Evolutionary conservation across 768 basidiomycete genomes (phyloP), one percentile per base, ranked within the genome.

Genomic region (Scleroderma citrinum): DNA sequence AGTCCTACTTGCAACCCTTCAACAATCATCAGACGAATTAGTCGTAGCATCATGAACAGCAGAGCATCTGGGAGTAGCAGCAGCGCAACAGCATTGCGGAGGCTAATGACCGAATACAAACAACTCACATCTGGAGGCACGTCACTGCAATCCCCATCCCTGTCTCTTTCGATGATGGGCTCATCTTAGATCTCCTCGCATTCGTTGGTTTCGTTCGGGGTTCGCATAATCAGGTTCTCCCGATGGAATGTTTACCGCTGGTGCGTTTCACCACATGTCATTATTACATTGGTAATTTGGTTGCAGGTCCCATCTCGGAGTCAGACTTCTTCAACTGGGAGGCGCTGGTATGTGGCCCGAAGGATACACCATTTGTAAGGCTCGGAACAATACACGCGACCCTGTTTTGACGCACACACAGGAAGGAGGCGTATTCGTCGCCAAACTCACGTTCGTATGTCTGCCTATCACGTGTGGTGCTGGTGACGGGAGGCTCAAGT

Each of bases 261-360:
- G 86, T 78, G 54, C 50, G 65, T 47, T 34, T 36, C 16, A 42
- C 36, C 51, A 52, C 44, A 42, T 49, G 20, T n/a, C 20, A 41
- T n/a, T 19, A 26, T 40, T 16, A 36, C 20, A 23, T n/a, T 14
- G 16, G 24, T 19, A 45, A 46, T 24, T 21, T 29, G 20, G 42
- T 47, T 39, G 55, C 62, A 87, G 92, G 92, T 1, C 92, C 92
- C 34, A 75, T 94, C 56, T 84, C 88, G 47, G 92, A 96, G 69
- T 82, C 85, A 48, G 92, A 96, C 68, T 91, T 97, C 74, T 92
- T 96, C 68, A 87, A 84, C 49, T 95, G 93, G 93, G 93, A 96
- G 69, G 92, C 93, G 7, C 75, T 97, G 57, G 92, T 97, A 46
- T 85, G 81, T 61, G 93, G 93, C 3, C 93, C 93, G 19, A 89